Base-by-base conservation (phyloP, 1,139 yeast species). In the Saccharomyces hybrid region DNA sequence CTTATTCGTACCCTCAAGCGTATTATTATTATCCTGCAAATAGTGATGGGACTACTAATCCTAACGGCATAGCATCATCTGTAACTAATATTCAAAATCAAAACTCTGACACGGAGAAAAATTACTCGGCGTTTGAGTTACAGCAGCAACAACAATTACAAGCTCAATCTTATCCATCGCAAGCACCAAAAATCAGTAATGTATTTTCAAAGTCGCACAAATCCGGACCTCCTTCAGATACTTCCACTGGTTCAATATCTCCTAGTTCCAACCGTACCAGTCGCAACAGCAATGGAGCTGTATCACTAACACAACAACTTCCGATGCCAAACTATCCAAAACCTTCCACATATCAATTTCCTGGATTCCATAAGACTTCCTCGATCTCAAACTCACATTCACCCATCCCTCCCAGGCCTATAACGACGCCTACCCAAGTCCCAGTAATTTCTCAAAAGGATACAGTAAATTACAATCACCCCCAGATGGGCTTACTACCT, bases 361-460 rank as follows among this genome's bases (percentile, higher is more conserved):
- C 61, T 6, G 58, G 61, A 11, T 59, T 58, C 52, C 60, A 57
- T 31, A 50, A 47, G 51, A 21, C 49, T 48, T 27, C 51, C 31
- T n/a, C 53, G 47, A 21, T 24, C 24, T 34, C 54, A 51, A 55
- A 61, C 27, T 48, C 60, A 14, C 55, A 53, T 27, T 51, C 58
- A 44, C 51, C 63, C 53, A 48, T 52, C 44, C 34, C 34, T 31
- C 34, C 34, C 34, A 31, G 14, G 3, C 34, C 34, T 11, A 12
- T 2, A 31, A 31, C 34, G 1, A 31, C 34, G 2, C 34, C 34
- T 31, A 31, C 53, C 54, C 66, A 34, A 49, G 61, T 21, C 51
- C 64, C 16, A 59, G 61, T 21, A 52, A 61, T 14, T 58, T 59
- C 38, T 47, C 60, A 52, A 55, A 64, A 55, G 46, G 64, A 57